Evolutionary conservation across 495 filamentous ascomycete genomes (phyloP), one percentile per base, ranked within the genome.

Genomic region (Neurospora sp.): DNA sequence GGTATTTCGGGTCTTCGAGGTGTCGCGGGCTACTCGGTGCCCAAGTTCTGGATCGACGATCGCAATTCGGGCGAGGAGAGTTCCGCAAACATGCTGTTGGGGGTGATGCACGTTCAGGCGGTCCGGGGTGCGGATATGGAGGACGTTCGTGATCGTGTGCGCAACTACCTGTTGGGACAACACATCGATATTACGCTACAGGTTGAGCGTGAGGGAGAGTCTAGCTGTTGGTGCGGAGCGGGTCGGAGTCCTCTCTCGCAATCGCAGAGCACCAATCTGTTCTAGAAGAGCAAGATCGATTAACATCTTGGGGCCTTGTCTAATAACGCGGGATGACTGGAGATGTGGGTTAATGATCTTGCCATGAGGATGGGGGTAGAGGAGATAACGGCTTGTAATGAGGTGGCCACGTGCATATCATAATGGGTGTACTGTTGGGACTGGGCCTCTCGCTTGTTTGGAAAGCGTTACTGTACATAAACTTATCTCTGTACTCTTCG

Each of bases 21-120:
- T 0, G 96, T 98, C 3, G 90, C 90, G 0, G 90, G 92, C 48
- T 98, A 97, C 75, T 87, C 90, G 7, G 94, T 92, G 5, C 94
- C 95, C 2, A 91, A 93, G 74, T 98, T 99, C 78, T 99, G 96
- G 96, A 83, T 97, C 34, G 93, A 94, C 73, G 93, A 94, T 74
- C 90, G 91, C 5, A 83, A 79, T 38, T 77, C 80, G 5, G 79
- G 77, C 6, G 84, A 83, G 69, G 80, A 69, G 9, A 72, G 45
- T 24, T 21, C 85, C 31, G 83, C 83, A 10, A 85, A 87, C 71
- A 87, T 83, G 69, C 84, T 93, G 10, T 78, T 93, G 17, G 93
- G 93, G 1, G 92, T 94, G 5, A 92, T 97, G 76, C 93, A 97
- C 78, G 88, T 96, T n/a, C 86, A 91, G 66, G 93, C 91, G 2